Evolutionary conservation across 2,329 filamentous ascomycete genomes (phyloP).

Genomic region (Dothistroma pini): DNA sequence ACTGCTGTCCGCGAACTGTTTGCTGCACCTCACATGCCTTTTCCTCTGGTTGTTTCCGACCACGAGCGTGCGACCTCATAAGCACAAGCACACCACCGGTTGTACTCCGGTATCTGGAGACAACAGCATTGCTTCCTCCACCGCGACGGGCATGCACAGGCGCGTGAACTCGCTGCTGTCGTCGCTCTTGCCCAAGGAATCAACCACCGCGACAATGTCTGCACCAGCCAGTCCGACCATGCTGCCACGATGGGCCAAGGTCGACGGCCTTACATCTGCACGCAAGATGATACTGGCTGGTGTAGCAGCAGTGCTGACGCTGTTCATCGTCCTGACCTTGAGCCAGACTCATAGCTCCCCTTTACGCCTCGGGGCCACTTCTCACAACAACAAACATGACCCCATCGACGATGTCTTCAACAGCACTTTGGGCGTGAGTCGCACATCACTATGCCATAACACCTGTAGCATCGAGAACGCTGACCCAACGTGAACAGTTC

Average conservation of each 20-base stretch:
- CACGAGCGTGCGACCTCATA: not conserved
- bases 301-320: not conserved
- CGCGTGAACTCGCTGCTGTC: not conserved
- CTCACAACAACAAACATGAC: not conserved
- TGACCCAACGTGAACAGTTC: constrained; percentile 37
- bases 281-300: not conserved
- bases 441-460: not conserved
- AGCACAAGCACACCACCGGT: not conserved
- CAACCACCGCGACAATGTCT: not conserved
- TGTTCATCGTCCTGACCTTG: not conserved
- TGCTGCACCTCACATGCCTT: not conserved
- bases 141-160: not conserved
- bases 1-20: not conserved
- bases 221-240: not conserved
- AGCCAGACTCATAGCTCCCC: not conserved
- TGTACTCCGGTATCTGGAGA: not conserved
- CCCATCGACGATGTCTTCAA: constrained; percentile 7
- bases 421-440: constrained; percentile 9
- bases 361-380: not conserved
- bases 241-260: constrained; percentile 3
- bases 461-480: not conserved
- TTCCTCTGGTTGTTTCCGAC: not conserved
- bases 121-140: not conserved
- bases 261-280: not conserved
- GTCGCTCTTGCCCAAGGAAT: not conserved